Base-by-base conservation (phyloP, 225 moss, liverwort and hornwort genomes). In the Asterella californica region DNA sequence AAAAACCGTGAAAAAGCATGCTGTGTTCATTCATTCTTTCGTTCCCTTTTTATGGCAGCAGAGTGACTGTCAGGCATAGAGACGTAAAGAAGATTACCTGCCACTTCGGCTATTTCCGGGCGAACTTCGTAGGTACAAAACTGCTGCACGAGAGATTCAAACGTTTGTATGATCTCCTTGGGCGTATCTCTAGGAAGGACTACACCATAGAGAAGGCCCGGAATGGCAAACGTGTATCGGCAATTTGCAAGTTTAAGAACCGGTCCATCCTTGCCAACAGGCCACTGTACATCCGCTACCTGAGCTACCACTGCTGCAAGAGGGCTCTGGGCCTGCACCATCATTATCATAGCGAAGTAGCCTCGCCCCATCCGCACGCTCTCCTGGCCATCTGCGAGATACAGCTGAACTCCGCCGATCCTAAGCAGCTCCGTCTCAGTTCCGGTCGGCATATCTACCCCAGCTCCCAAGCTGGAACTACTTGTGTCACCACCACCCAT, bases 251-350 rank as follows among this genome's bases (percentile, higher is more conserved):
- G 84, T 54, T 88, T 90, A 21, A 96, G 71, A 4, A 87, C 90
- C 0, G 94, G 96, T 3, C 89, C 96, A 47, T 96, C 96, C 70
- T 92, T 92, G 2, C 94, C 94, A 1, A 96, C 82, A 1, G 96
- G 96, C 96, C 96, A 96, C 50, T 96, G 92, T 12, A 96, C 87
- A 75, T 94, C 92, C 8, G 90, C 91, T 0, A 96, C 93, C 70
- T 61, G 89, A 0, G 94, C 96, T 14, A 96, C 89, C 38, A 92
- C 74, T 6, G 89, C 89, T 22, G 94, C 96, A 21, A 96, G 66
- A 0, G 88, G 88, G 6, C 92, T 91, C 52, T 86, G 81, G 9
- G 87, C 37, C 80, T 96, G 96, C 70, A 91, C 92, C 54, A 91
- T 67, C 6, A 96, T 66, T 22, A 90, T 88, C 36, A 96, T 80